phyloP scores from a whole-genome alignment of 1,284 basidiomycete species.

The Ustilago shanxiensis region DNA sequence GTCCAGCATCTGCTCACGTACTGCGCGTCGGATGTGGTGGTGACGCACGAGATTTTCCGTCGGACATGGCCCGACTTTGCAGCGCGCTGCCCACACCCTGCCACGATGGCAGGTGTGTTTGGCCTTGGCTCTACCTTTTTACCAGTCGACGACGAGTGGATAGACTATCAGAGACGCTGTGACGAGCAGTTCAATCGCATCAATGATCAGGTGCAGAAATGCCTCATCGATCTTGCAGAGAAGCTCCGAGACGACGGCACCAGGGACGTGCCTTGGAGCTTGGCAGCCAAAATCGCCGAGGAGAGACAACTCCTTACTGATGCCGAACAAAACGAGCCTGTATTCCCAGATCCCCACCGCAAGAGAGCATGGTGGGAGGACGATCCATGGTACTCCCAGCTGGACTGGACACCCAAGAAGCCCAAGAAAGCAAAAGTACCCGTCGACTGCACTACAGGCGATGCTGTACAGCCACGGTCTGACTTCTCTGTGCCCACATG shows the following conservation, averaged over 20 bases:
- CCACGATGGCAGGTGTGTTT: constrained; percentile 89
- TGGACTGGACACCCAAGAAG: constrained; percentile 94
- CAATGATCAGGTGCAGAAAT: constrained; percentile 79
- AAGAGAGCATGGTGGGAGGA: constrained; percentile 75
- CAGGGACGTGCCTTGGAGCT: constrained; percentile 56
- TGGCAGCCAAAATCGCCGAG: constrained; percentile 60
- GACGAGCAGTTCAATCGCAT: constrained; percentile 83
- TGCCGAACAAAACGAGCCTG: constrained; percentile 24
- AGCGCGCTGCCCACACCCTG: constrained; percentile 88
- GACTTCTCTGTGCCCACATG: constrained; percentile 51
- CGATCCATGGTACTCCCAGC: constrained; percentile 88
- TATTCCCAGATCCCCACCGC: constrained; percentile 39
- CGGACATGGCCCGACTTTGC: constrained; percentile 88
- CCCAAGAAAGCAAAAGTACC: constrained; percentile 73
- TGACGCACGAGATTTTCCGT: constrained; percentile 85
- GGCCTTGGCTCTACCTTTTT: constrained; percentile 93
- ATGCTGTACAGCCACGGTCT: constrained; percentile 7
- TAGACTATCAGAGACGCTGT: constrained; percentile 81
- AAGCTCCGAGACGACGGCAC: constrained; percentile 70
- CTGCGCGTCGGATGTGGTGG: constrained; percentile 85
- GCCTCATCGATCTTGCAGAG: constrained; percentile 79
- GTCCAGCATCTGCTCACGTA: constrained; percentile 86
- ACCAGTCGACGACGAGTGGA: constrained; percentile 90
- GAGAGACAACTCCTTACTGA: constrained; percentile 31
- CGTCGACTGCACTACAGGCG: constrained; percentile 7